Evolutionary conservation across 441 rosid species (phyloP).

Genomic region (Flueggea neowawraea): DNA sequence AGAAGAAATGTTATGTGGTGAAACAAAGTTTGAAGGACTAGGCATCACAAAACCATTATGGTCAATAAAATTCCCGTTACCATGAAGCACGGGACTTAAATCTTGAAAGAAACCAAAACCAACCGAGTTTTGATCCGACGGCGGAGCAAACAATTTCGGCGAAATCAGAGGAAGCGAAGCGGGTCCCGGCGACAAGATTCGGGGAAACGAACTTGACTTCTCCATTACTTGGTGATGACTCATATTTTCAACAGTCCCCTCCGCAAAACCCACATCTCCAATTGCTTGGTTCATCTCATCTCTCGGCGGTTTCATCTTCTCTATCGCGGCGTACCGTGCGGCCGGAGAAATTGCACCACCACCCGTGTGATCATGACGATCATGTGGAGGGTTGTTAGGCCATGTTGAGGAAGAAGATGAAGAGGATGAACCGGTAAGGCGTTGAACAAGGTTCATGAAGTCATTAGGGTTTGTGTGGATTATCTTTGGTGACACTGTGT

Average conservation of each 20-base stretch:
- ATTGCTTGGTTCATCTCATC: constrained; percentile 14
- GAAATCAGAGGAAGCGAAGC: constrained; percentile 57
- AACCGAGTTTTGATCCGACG: constrained; percentile 36
- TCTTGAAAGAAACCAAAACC: constrained; percentile 48
- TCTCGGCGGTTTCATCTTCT: constrained; percentile 41
- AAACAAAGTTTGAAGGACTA: constrained; percentile 52
- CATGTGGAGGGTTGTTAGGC: neutral
- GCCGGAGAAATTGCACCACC: constrained; percentile 68
- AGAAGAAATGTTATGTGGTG: constrained; percentile 33
- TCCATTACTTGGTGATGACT: constrained; percentile 25
- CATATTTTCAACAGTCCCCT: constrained; percentile 29
- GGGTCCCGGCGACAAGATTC: constrained; percentile 78
- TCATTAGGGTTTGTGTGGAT: constrained; percentile 73
- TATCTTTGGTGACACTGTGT: constrained; percentile 75
- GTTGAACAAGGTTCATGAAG: constrained; percentile 80
- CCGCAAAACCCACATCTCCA: constrained; percentile 26
- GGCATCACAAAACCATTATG: constrained; percentile 37
- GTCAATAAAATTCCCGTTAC: constrained; percentile 44
- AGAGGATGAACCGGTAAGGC: constrained; percentile 64
- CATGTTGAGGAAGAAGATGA: constrained; percentile 22
- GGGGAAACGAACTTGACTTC: constrained; percentile 36
- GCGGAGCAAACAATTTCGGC: constrained; percentile 61
- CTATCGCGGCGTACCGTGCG: constrained; percentile 62
- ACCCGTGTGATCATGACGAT: too few species aligned
- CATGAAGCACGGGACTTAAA: constrained; percentile 53